These are phyloP conservation scores for Citrullus amarus DNA, from an alignment of 306 rosid genomes.

Conservation along the genomic window DNA sequence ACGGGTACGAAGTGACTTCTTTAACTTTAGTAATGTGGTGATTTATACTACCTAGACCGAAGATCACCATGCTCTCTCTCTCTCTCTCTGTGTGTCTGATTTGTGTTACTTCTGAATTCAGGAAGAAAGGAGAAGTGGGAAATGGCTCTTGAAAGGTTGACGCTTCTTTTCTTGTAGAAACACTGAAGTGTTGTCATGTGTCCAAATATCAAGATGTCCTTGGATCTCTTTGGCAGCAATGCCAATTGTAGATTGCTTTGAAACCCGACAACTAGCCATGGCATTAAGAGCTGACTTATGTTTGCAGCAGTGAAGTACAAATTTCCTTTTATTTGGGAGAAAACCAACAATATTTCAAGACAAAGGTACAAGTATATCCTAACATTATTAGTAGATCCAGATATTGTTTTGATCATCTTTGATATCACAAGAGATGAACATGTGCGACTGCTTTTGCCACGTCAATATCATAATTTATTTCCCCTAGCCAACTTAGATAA, in stretches of 20 bases:
- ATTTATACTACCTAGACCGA: background rate
- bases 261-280: background rate
- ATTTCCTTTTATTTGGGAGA: background rate
- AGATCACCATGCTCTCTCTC: background rate
- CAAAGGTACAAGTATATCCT: background rate
- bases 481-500: background rate
- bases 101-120: constrained; percentile 20
- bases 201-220: background rate
- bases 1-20: constrained; percentile 29
- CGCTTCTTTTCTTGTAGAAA: background rate
- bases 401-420: background rate
- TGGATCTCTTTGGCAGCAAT: background rate
- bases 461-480: background rate
- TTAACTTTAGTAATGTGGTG: background rate
- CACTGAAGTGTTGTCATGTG: background rate
- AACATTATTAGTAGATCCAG: background rate
- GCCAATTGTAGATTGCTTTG: background rate
- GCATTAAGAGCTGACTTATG: background rate
- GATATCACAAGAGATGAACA: background rate
- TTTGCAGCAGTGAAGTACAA: background rate
- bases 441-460: background rate
- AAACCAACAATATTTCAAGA: background rate
- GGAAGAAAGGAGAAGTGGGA: constrained; percentile 52
- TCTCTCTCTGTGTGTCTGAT: background rate
- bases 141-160: constrained; percentile 19